These are phyloP conservation scores for Camelina hispida DNA, from an alignment of 345 rosid species.

Conservation along the genomic window DNA sequence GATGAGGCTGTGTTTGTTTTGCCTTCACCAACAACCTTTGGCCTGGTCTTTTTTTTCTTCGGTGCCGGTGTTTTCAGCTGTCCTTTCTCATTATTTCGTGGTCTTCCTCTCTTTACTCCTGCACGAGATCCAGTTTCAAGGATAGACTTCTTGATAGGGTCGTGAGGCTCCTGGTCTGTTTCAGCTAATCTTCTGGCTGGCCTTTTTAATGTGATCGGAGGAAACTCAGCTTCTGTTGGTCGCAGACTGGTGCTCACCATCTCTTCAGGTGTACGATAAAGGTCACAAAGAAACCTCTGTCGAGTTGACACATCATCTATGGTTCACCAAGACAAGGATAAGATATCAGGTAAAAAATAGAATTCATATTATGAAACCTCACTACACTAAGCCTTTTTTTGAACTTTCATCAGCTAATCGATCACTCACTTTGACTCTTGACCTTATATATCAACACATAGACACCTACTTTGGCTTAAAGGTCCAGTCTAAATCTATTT, in stretches of 20 bases:
- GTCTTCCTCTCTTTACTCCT: conserved; percentile 10
- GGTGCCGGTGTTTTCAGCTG: conserved; percentile 41
- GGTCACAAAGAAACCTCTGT: conserved; percentile 18
- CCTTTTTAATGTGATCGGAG: conserved; percentile 12
- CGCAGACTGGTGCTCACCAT: background rate
- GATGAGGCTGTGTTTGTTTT: conserved; percentile 46
- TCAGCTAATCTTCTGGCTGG: conserved; percentile 4
- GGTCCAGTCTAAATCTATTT: background rate
- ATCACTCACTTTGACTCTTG: background rate
- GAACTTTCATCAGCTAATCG: background rate
- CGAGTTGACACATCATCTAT: conserved; percentile 24
- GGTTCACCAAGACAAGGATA: background rate
- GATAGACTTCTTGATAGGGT: background rate
- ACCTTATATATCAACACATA: background rate
- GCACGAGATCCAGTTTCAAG: conserved; percentile 4
- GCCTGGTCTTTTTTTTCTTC: conserved; percentile 74
- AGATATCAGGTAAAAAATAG: background rate
- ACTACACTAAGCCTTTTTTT: background rate
- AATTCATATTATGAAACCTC: conserved; percentile 11
- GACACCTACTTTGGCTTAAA: background rate
- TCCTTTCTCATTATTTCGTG: background rate
- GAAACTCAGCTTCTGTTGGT: conserved; percentile 8
- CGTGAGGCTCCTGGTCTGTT: background rate
- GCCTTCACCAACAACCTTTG: conserved; percentile 67
- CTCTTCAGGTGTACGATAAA: conserved; percentile 39